Evolutionary conservation across 169 alveolate species (phyloP).

Genomic region (Cryptosporidium ryanae): DNA sequence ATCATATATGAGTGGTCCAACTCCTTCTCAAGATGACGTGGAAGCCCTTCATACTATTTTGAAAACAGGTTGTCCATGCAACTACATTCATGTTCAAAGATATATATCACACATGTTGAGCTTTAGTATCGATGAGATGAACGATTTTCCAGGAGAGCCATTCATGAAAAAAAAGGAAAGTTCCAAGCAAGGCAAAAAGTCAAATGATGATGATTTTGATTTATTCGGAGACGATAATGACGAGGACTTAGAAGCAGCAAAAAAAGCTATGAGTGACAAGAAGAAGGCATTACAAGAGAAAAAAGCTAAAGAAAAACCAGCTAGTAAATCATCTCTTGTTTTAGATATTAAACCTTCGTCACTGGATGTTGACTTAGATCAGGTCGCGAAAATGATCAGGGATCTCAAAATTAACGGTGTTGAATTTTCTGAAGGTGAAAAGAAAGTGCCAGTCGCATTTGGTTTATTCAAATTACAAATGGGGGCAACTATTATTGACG

Average conservation of each 20-base stretch:
- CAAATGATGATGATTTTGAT: conserved; percentile 78
- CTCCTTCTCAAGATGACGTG: conserved; percentile 69
- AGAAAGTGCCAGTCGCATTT: conserved; percentile 83
- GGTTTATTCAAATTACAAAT: conserved; percentile 82
- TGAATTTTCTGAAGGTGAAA: conserved; percentile 83
- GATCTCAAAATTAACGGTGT: conserved; percentile 82
- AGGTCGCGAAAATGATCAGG: conserved; percentile 80
- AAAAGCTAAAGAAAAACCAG: conserved; percentile 78
- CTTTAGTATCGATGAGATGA: conserved; percentile 18
- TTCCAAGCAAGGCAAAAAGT: conserved; percentile 25
- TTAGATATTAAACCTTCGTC: conserved; percentile 88
- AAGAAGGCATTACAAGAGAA: conserved; percentile 76
- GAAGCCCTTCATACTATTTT: conserved; percentile 24
- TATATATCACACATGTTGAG: conserved; percentile 32
- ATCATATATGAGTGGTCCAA: conserved; percentile 51
- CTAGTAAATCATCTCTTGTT: conserved; percentile 86
- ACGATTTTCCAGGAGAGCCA: conserved; percentile 46
- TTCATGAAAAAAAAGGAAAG: neutral
- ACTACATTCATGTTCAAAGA: conserved; percentile 27
- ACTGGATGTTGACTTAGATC: conserved; percentile 83
- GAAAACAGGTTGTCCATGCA: conserved; percentile 25
- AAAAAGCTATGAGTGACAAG: conserved; percentile 80
- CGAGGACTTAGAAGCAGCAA: conserved; percentile 75
- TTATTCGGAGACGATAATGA: conserved; percentile 78
- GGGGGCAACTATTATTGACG: conserved; percentile 84